Evolutionary conservation across 495 filamentous ascomycete genomes (phyloP).

Genomic region (Ramalina peruviana): DNA sequence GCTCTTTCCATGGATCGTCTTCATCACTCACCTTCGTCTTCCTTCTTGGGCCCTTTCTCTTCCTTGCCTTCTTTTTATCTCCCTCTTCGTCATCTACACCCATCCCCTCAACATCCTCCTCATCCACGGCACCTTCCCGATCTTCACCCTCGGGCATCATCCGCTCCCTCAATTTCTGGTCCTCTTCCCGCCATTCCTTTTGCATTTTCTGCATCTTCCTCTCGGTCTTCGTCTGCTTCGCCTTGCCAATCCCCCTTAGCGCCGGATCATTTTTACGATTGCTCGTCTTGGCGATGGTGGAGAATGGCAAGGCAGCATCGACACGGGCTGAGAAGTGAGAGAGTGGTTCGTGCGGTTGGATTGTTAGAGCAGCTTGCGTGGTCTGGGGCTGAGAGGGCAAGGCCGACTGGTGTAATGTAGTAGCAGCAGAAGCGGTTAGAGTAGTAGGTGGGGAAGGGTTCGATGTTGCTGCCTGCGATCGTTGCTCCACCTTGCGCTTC

Average conservation of each 20-base stretch:
- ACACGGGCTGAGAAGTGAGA: conserved; percentile 75
- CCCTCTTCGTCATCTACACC: conserved; percentile 43
- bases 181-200: conserved; percentile 63
- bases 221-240: conserved; percentile 66
- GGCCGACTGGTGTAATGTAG: not conserved
- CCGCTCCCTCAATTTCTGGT: conserved; percentile 35
- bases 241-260: conserved; percentile 24
- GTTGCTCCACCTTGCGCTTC: conserved; percentile 8
- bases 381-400: not conserved
- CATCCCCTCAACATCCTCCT: conserved; percentile 51
- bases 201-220: conserved; percentile 70
- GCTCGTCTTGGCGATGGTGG: conserved; percentile 41
- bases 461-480: conserved; percentile 6
- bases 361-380: conserved; percentile 34
- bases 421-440: conserved; percentile 11
- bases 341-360: conserved; percentile 68
- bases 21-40: conserved; percentile 35
- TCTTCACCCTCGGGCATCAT: conserved; percentile 34
- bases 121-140: conserved; percentile 25
- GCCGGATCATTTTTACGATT: conserved; percentile 14
- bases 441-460: conserved; percentile 6
- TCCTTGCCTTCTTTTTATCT: conserved; percentile 33
- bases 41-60: conserved; percentile 42
- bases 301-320: conserved; percentile 68
- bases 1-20: conserved; percentile 69